Conservation (phyloP, 805 yeast species). For the Zygosaccharomyces kombuchaensis region DNA sequence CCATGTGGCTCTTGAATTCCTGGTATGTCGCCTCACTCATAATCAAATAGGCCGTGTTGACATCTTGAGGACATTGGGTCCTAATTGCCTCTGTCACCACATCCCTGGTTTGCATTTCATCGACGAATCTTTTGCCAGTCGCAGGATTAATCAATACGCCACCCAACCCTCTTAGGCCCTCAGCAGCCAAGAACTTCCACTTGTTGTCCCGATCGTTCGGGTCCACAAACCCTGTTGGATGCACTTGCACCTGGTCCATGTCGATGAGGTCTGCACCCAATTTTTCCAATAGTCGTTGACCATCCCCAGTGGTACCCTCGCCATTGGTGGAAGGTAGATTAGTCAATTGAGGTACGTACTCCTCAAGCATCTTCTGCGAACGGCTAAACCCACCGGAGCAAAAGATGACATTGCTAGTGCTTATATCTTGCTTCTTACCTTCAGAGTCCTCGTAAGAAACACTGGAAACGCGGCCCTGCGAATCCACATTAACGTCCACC, state of each 20-base stretch:
- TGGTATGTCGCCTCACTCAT: conserved; percentile 43
- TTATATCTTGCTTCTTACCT: conserved; percentile 24
- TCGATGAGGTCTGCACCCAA: conserved; percentile 48
- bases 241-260: conserved; percentile 58
- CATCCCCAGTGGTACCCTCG: conserved; percentile 54
- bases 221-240: conserved; percentile 59
- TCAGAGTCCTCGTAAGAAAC: conserved; percentile 38
- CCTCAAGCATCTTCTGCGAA: conserved; percentile 37
- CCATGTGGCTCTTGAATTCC: conserved; percentile 46
- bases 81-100: conserved; percentile 44
- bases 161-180: conserved; percentile 55
- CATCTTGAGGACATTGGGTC: conserved; percentile 27
- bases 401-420: conserved; percentile 40
- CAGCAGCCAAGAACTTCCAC: conserved; percentile 58
- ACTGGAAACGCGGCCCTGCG: conserved; percentile 37
- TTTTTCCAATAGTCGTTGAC: conserved; percentile 45
- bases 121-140: conserved; percentile 47
- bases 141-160: conserved; percentile 46
- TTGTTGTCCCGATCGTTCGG: conserved; percentile 38
- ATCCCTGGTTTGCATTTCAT: conserved; percentile 54
- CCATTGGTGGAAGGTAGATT: conserved; percentile 55
- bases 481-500: conserved; percentile 31
- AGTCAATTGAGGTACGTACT: conserved; percentile 45
- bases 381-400: conserved; percentile 59
- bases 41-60: conserved; percentile 35